phyloP scores from a whole-genome alignment of 2,329 filamentous ascomycete genomes.

The Aspergillus transmontanensis region DNA sequence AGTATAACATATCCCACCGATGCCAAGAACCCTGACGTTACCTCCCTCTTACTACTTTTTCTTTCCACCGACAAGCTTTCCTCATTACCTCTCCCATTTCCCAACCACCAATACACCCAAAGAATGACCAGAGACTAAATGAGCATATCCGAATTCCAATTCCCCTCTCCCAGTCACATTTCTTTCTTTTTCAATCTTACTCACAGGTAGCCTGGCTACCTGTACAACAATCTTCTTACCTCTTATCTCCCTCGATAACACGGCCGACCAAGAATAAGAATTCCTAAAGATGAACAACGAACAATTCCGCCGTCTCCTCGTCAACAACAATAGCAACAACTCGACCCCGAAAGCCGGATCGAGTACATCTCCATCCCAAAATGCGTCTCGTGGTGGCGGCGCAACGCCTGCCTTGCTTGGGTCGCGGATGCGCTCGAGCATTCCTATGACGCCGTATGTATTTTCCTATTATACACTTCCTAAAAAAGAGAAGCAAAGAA shows the following conservation, averaged over 20 bases:
- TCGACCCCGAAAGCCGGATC: slow-evolving; percentile 5
- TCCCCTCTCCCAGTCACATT: slow-evolving; percentile 3
- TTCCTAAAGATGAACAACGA: slow-evolving; percentile 79
- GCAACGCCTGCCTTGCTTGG: slow-evolving; percentile 64
- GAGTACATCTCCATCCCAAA: neutral
- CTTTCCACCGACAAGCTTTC: neutral
- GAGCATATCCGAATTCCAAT: neutral
- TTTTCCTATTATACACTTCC: no score
- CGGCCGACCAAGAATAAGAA: neutral
- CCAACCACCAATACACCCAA: neutral
- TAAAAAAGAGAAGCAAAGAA: neutral
- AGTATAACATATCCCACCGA: neutral
- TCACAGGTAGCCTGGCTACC: neutral
- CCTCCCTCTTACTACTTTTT: neutral
- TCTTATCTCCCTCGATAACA: neutral
- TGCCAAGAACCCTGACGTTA: neutral
- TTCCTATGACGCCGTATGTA: slow-evolving; percentile 90
- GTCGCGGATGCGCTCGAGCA: slow-evolving; percentile 75
- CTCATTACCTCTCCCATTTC: neutral
- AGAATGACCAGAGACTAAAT: neutral
- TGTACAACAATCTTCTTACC: neutral
- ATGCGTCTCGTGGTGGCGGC: slow-evolving; percentile 35
- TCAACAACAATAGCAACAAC: slow-evolving; percentile 43
- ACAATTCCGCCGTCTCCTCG: slow-evolving; percentile 82
- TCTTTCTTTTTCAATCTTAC: slow-evolving; percentile 4